phyloP scores from a whole-genome alignment of 1,284 basidiomycete genomes.

The Gomphus bonarii region DNA sequence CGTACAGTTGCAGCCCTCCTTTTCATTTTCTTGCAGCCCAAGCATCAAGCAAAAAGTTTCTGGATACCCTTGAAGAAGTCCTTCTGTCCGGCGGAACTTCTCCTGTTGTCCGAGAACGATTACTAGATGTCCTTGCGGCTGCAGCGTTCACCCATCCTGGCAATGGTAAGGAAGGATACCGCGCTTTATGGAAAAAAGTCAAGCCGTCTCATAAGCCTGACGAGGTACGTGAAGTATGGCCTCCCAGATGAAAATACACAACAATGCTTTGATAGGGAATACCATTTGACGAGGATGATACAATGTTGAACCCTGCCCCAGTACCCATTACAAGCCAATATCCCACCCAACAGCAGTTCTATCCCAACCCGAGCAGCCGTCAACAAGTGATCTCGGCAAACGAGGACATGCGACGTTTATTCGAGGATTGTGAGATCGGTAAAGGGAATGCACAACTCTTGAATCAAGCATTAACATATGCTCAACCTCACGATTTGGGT shows the following conservation, averaged over 20 bases:
- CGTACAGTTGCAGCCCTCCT: background rate
- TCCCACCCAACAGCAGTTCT: slow-evolving; percentile 6
- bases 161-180: slow-evolving; percentile 41
- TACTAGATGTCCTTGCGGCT: slow-evolving; percentile 62
- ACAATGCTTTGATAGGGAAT: slow-evolving; percentile 34
- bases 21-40: slow-evolving; percentile 26
- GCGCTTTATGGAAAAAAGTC: slow-evolving; percentile 55
- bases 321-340: slow-evolving; percentile 18
- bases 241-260: background rate
- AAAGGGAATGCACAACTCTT: slow-evolving; percentile 60
- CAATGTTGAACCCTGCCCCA: slow-evolving; percentile 55
- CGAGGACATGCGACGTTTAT: slow-evolving; percentile 66
- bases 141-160: slow-evolving; percentile 51
- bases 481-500: slow-evolving; percentile 55
- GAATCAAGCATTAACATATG: slow-evolving; percentile 50
- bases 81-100: slow-evolving; percentile 47
- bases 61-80: slow-evolving; percentile 63
- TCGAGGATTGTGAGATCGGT: slow-evolving; percentile 71
- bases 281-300: slow-evolving; percentile 63
- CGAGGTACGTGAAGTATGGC: slow-evolving; percentile 29
- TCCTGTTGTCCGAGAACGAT: slow-evolving; percentile 61
- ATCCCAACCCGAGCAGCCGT: background rate
- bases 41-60: slow-evolving; percentile 63
- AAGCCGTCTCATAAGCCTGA: slow-evolving; percentile 64
- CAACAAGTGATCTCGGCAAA: slow-evolving; percentile 53